Evolutionary conservation across 2,329 filamentous ascomycete species (phyloP), one percentile per base, ranked within the genome.

Genomic region (Diplodia seriata): DNA sequence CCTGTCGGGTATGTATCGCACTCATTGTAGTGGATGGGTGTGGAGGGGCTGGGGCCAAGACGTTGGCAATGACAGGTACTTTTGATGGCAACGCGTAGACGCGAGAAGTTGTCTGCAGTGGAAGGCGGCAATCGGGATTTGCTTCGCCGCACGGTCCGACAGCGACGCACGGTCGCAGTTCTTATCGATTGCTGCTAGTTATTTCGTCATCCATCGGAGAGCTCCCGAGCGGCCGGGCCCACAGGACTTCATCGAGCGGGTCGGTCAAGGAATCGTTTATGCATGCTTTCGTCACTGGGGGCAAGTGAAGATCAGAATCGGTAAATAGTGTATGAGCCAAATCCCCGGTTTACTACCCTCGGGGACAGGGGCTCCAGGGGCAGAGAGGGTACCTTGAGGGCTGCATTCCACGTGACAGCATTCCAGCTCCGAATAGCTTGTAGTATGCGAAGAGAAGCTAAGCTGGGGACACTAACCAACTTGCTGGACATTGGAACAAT

Each of bases 101-200:
- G 59, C 59, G 59, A 63, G 59, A 63, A 63, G 33, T 36, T 33
- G 43, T 38, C 43, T 43, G n/a, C n/a, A n/a, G n/a, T n/a, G 15
- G 43, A 33, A 62, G 20, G 33, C 18, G 31, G 31, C 31, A 9
- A 23, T 55, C 62, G 62, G 62, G 62, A 55, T 54, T 65, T 55
- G 50, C 49, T 63, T 63, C 33, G 33, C 50, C 33, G 33, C 50
- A 47, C 51, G 62, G 62, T 36, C 62, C 62, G 50, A 55, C 29
- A 5, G 4, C 23, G 49, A 36, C 11, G 33, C 33, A 36, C 33
- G 33, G 33, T 9, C 33, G 33, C 11, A 3, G 33, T 36, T 36
- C 15, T 38, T 18, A 18, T 63, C 59, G 47, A 29, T 38, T 26
- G 43, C n/a, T 38, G 20, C n/a, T 15, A 31, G 31, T 5, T 0